phyloP scores from a whole-genome alignment of 202 grass and related monocot genomes.

The Elaeis oleifera region DNA sequence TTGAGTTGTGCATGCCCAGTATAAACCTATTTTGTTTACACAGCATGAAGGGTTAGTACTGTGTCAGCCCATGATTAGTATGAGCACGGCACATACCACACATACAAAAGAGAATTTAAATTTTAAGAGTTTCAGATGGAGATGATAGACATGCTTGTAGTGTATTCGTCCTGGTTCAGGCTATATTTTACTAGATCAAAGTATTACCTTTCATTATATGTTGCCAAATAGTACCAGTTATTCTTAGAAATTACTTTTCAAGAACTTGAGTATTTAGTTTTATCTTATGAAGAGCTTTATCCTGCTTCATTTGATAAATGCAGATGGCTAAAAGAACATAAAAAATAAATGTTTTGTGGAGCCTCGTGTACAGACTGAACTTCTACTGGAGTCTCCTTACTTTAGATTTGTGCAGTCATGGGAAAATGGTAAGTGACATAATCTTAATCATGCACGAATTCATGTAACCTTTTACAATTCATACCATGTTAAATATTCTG shows the following conservation, averaged over 20 bases:
- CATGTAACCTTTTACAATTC: too few species aligned
- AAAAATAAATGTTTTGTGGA: conserved; percentile 78
- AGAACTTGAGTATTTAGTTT: conserved; percentile 6
- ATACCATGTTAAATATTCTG: too few species aligned
- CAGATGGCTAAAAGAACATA: conserved; percentile 83
- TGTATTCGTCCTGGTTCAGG: neutral
- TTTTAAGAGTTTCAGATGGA: neutral
- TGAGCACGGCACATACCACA: too few species aligned
- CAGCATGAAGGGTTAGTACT: too few species aligned
- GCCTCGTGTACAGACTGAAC: conserved; percentile 66
- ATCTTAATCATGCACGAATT: neutral
- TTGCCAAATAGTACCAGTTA: conserved; percentile 8
- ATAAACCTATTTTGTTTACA: too few species aligned
- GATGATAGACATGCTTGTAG: neutral
- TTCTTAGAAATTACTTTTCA: conserved; percentile 6
- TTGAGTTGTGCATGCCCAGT: too few species aligned
- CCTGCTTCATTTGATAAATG: conserved; percentile 7
- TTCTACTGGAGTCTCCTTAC: conserved; percentile 49
- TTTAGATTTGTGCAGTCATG: conserved; percentile 78
- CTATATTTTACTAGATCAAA: neutral
- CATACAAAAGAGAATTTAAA: neutral
- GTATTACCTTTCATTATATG: neutral
- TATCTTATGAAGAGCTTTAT: conserved; percentile 10
- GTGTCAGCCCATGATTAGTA: too few species aligned
- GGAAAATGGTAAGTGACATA: conserved; percentile 49